Percentiles rank a stretch among this genome's conserved stretches.
Conservation (phyloP, 352 stramenopile species). For the Globisporangium heterothallicum region DNA sequence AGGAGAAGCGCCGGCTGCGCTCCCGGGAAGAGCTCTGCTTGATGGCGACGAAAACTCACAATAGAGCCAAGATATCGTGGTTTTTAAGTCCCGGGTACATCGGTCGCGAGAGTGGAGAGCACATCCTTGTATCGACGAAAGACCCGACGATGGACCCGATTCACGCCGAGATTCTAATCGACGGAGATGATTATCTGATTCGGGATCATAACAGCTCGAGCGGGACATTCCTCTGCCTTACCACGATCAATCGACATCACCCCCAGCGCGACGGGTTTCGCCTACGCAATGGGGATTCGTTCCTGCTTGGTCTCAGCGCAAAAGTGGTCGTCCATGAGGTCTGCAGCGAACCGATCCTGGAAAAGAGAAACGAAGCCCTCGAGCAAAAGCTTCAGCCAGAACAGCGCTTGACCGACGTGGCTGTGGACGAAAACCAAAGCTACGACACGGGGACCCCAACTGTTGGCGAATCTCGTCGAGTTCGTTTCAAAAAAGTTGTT, state of each 20-base stretch:
- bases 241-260: conserved; percentile 56
- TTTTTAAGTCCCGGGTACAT: conserved; percentile 56
- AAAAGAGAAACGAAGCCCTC: not conserved
- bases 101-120: conserved; percentile 45
- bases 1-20: conserved; percentile 27
- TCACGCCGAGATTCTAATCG: conserved; percentile 51
- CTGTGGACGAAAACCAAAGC: not conserved
- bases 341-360: not conserved
- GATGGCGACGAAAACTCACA: conserved; percentile 27
- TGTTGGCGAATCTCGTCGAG: conserved; percentile 1
- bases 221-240: conserved; percentile 69
- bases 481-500: conserved; percentile 23
- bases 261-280: conserved; percentile 67
- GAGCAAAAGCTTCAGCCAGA: not conserved
- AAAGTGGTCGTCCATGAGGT: conserved; percentile 25
- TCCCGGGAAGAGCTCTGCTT: conserved; percentile 56
- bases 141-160: conserved; percentile 57
- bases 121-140: conserved; percentile 44
- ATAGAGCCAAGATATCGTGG: conserved; percentile 46
- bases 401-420: not conserved
- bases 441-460: not conserved
- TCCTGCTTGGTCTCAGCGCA: conserved; percentile 32
- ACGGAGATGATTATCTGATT: conserved; percentile 62
- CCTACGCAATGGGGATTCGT: conserved; percentile 40
- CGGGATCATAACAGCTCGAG: conserved; percentile 38